Evolutionary conservation across 768 basidiomycete species (phyloP).

Genomic region (Lactarius sanguifluus): DNA sequence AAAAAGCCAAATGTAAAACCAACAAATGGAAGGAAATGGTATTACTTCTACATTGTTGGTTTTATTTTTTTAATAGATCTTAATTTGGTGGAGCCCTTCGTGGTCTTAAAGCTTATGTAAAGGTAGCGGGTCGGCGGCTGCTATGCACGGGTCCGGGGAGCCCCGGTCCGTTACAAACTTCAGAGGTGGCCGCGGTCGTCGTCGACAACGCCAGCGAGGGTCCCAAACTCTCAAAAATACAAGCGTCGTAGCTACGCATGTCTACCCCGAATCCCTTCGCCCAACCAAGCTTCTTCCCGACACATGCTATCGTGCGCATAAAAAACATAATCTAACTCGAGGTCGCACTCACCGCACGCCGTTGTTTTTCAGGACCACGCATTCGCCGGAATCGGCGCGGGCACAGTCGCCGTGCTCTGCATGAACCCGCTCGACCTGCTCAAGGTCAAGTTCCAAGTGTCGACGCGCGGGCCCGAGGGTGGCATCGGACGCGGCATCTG

Average conservation of each 20-base stretch:
- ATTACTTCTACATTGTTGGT: too few relatives aligned
- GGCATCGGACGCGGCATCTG: constrained; percentile 76
- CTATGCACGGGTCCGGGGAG: too few relatives aligned
- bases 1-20: too few relatives aligned
- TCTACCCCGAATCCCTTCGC: constrained; percentile 17
- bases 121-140: too few relatives aligned
- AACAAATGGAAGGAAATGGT: too few relatives aligned
- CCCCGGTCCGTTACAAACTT: too few relatives aligned
- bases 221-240: background rate
- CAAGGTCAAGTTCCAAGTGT: constrained; percentile 92
- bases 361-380: constrained; percentile 67
- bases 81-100: too few relatives aligned
- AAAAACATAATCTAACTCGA: background rate
- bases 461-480: constrained; percentile 60
- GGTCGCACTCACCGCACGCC: background rate
- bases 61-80: too few relatives aligned
- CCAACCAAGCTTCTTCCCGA: constrained; percentile 29
- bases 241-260: constrained; percentile 12
- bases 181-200: background rate
- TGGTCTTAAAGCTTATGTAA: too few relatives aligned
- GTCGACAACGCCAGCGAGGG: constrained; percentile 8
- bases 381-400: constrained; percentile 54
- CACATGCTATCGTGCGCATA: background rate
- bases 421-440: constrained; percentile 98
- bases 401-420: constrained; percentile 86